Evolutionary conservation across 148 eudicot genomes (phyloP).

Genomic region (Persicaria tinctoria): DNA sequence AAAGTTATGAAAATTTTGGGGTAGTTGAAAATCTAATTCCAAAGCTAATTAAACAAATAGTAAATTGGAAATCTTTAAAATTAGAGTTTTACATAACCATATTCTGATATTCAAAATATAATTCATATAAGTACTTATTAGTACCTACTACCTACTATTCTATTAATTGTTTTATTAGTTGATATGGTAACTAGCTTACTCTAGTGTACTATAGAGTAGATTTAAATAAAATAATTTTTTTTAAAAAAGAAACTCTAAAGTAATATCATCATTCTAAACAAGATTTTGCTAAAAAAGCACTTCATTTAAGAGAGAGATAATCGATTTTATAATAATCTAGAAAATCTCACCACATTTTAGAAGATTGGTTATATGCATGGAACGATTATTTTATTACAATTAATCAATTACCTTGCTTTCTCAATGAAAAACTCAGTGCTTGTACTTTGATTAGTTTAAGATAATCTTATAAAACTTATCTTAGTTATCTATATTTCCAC

Average conservation of each 20-base stretch:
- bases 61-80: too few species aligned
- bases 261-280: neutral
- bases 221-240: too few species aligned
- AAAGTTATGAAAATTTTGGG: too few species aligned
- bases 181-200: neutral
- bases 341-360: neutral
- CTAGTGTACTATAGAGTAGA: neutral
- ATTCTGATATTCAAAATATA: too few species aligned
- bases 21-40: too few species aligned
- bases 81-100: too few species aligned
- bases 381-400: neutral
- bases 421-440: constrained; percentile 3
- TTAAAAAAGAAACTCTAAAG: neutral
- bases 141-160: too few species aligned
- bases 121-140: too few species aligned
- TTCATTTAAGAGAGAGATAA: neutral
- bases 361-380: neutral
- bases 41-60: too few species aligned
- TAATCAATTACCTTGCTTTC: neutral
- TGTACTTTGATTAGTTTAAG: constrained; percentile 7
- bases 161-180: neutral
- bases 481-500: neutral
- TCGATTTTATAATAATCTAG: neutral
- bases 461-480: constrained; percentile 8
- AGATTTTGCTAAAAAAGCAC: neutral